phyloP scores from a whole-genome alignment of 2,329 filamentous ascomycete species.

The Colletotrichum somersetense region DNA sequence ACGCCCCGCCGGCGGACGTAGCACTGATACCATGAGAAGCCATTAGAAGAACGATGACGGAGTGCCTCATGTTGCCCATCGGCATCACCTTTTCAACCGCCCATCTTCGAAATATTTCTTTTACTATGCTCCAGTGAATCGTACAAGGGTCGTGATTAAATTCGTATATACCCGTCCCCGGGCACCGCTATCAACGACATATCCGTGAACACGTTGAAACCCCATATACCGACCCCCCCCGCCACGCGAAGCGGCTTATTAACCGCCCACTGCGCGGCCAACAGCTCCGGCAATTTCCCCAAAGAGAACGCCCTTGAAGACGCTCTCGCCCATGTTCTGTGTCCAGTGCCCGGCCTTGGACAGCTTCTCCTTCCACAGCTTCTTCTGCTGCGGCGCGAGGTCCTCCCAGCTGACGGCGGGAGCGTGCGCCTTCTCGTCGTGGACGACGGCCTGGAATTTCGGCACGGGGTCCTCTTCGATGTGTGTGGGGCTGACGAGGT shows the following conservation, averaged over 20 bases:
- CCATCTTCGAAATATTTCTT: background rate
- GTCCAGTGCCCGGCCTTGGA: slow-evolving; percentile 81
- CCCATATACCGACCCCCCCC: background rate
- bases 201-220: slow-evolving; percentile 23
- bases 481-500: slow-evolving; percentile 43
- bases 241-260: background rate
- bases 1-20: background rate
- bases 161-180: slow-evolving; percentile 23
- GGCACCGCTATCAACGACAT: slow-evolving; percentile 21
- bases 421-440: slow-evolving; percentile 55
- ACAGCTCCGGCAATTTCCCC: slow-evolving; percentile 76
- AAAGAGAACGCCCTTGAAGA: slow-evolving; percentile 84
- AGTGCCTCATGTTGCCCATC: no score
- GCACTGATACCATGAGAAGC: no score
- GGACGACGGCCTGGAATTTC: slow-evolving; percentile 57
- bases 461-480: slow-evolving; percentile 43
- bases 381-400: slow-evolving; percentile 71
- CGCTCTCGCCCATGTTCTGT: slow-evolving; percentile 80
- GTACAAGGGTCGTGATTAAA: slow-evolving; percentile 33
- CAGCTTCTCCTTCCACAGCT: slow-evolving; percentile 77
- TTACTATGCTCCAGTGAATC: slow-evolving; percentile 9
- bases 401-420: slow-evolving; percentile 78
- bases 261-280: slow-evolving; percentile 58
- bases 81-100: background rate
- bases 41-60: no score